Evolutionary conservation across 2,329 filamentous ascomycete genomes (phyloP).

Genomic region (Nannizziopsis barbatae): DNA sequence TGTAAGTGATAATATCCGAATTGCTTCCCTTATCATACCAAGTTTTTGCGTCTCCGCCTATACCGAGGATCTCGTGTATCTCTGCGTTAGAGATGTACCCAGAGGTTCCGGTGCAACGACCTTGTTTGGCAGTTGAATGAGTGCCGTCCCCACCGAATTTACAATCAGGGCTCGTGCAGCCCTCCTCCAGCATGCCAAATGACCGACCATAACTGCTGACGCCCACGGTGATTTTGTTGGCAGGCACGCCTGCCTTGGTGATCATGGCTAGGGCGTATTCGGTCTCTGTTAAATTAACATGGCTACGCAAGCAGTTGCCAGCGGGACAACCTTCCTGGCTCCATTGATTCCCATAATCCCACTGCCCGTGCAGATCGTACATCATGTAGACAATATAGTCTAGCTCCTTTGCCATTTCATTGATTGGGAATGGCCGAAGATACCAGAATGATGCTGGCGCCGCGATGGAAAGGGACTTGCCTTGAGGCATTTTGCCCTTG

Average conservation of each 20-base stretch:
- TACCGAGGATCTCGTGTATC: too few species aligned
- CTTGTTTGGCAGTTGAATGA: too few species aligned
- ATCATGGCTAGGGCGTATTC: constrained; percentile 26
- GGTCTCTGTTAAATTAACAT: constrained; percentile 33
- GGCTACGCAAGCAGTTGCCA: constrained; percentile 30
- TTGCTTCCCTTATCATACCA: constrained; percentile 20
- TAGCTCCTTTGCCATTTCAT: constrained; percentile 19
- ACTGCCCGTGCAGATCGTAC: constrained; percentile 26
- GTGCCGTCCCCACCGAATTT: too few species aligned
- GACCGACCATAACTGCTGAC: constrained; percentile 28
- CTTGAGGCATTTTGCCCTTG: constrained; percentile 14
- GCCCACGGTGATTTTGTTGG: constrained; percentile 27
- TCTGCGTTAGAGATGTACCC: too few species aligned
- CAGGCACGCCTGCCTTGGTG: constrained; percentile 30
- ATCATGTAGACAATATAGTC: constrained; percentile 30
- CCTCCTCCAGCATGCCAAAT: constrained; percentile 25
- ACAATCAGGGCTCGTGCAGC: constrained; percentile 25
- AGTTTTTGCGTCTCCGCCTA: too few species aligned
- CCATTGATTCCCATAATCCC: constrained; percentile 21
- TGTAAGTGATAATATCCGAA: constrained; percentile 23
- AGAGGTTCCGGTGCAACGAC: too few species aligned
- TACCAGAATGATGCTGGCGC: constrained; percentile 26
- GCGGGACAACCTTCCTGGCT: constrained; percentile 23
- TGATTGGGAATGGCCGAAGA: constrained; percentile 21
- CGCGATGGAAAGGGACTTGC: constrained; percentile 21